A percentile compares a stretch with the other conserved stretches of the same genome.
Evolutionary conservation across 148 eudicot genomes (phyloP).

Genomic region (Selenicereus undatus): DNA sequence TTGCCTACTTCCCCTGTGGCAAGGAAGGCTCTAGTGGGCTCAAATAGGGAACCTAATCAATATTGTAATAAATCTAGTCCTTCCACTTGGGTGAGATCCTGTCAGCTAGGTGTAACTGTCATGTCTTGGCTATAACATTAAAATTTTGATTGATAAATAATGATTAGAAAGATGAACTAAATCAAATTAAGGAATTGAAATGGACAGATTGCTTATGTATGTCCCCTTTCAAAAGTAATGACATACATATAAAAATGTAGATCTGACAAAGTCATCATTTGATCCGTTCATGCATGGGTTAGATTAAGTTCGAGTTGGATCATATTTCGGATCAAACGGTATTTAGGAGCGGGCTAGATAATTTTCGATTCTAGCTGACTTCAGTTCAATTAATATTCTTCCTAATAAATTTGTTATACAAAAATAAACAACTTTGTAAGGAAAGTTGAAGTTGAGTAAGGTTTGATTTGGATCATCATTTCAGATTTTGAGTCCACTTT

Average conservation of each 20-base stretch:
- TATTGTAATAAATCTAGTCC: not conserved
- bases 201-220: not conserved
- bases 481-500: too few relatives aligned
- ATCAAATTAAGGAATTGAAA: not conserved
- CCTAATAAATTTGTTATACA: too few relatives aligned
- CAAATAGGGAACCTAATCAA: not conserved
- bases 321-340: too few relatives aligned
- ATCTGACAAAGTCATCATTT: too few relatives aligned
- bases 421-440: too few relatives aligned
- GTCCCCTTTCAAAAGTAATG: not conserved
- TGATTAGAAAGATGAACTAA: slow-evolving; percentile 8
- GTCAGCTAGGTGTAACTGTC: not conserved
- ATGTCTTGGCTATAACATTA: not conserved
- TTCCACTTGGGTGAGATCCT: slow-evolving; percentile 13
- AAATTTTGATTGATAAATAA: not conserved
- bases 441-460: too few relatives aligned
- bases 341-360: too few relatives aligned
- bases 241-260: not conserved
- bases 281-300: too few relatives aligned
- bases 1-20: not conserved
- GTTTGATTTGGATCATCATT: too few relatives aligned
- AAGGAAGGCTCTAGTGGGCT: slow-evolving; percentile 7
- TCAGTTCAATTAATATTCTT: too few relatives aligned
- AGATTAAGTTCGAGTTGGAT: too few relatives aligned
- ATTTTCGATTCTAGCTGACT: too few relatives aligned